These are phyloP conservation scores for Arthrinium puccinioides DNA, from an alignment of 2,329 filamentous ascomycete species.

Conservation along the genomic window DNA sequence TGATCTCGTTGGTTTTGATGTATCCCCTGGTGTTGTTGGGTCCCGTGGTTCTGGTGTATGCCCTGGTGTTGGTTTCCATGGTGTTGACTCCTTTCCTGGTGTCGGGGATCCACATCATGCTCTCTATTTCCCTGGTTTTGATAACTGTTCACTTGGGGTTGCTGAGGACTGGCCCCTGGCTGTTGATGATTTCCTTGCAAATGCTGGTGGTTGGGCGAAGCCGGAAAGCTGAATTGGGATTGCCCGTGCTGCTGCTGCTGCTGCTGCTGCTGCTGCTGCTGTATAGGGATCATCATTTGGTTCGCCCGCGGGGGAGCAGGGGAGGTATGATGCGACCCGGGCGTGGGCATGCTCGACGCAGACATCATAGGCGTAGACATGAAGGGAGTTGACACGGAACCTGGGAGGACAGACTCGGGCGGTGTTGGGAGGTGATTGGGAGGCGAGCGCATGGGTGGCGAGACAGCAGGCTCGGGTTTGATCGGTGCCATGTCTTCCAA, in stretches of 20 bases:
- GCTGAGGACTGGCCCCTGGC: no score
- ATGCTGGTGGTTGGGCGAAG: no score
- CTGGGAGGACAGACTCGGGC: slow-evolving; percentile 17
- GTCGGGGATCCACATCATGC: no score
- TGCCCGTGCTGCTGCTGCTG: slow-evolving; percentile 8
- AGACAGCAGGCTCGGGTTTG: slow-evolving; percentile 18
- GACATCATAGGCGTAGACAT: slow-evolving; percentile 18
- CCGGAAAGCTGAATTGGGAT: no score
- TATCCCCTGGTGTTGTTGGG: no score
- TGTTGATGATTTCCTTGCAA: no score
- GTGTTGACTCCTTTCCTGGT: no score
- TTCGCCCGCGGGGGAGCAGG: slow-evolving; percentile 14
- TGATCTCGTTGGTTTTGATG: no score
- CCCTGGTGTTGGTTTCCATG: no score
- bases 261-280: slow-evolving; percentile 8
- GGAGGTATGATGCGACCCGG: slow-evolving; percentile 13
- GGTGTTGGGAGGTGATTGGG: slow-evolving; percentile 18
- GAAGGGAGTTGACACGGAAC: slow-evolving; percentile 13
- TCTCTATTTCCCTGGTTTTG: no score
- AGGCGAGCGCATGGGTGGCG: slow-evolving; percentile 20
- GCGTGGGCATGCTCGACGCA: slow-evolving; percentile 14
- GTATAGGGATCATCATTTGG: slow-evolving; percentile 8
- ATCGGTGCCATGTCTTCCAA: slow-evolving; percentile 20
- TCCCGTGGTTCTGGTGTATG: no score
- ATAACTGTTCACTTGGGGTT: no score